Evolutionary conservation across 2,329 filamentous ascomycete species (phyloP).

Genomic region (Didymella lethalis): DNA sequence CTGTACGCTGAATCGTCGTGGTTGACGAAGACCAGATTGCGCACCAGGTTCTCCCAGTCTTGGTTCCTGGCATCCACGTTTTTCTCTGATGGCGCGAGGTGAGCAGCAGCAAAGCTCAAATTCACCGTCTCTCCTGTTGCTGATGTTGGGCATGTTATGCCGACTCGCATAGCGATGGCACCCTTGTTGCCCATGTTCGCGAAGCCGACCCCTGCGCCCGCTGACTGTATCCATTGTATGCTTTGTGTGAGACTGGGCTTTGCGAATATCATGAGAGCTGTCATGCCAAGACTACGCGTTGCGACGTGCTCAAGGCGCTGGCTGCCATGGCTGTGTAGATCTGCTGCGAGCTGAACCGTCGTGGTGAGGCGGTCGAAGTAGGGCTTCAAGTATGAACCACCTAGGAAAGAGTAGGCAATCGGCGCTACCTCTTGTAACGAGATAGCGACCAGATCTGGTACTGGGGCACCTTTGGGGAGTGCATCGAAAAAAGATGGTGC

Average conservation of each 20-base stretch:
- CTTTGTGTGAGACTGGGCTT: conserved; percentile 65
- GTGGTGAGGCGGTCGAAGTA: conserved; percentile 77
- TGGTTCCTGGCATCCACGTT: conserved; percentile 77
- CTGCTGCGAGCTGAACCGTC: conserved; percentile 74
- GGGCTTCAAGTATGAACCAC: conserved; percentile 76
- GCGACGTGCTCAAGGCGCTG: conserved; percentile 73
- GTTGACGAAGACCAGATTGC: conserved; percentile 75
- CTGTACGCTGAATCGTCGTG: conserved; percentile 43
- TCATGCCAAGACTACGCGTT: conserved; percentile 84
- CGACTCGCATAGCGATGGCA: conserved; percentile 79
- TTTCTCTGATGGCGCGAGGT: conserved; percentile 88
- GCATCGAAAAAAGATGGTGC: conserved; percentile 68
- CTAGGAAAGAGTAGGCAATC: conserved; percentile 83
- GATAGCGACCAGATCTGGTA: conserved; percentile 72
- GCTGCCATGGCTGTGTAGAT: conserved; percentile 51
- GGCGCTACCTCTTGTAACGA: conserved; percentile 89
- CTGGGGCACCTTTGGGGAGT: conserved; percentile 54
- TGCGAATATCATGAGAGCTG: conserved; percentile 85
- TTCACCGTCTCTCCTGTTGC: conserved; percentile 60
- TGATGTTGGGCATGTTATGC: conserved; percentile 57
- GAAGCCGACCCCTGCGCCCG: conserved; percentile 82
- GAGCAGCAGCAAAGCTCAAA: conserved; percentile 86
- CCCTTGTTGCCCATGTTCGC: conserved; percentile 96
- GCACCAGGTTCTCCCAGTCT: conserved; percentile 87
- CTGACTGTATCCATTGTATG: conserved; percentile 74